A percentile compares a stretch with the other conserved stretches of the same genome.
These are phyloP conservation scores for Colletotrichum euphorbiae DNA, from an alignment of 2,329 filamentous ascomycete genomes.

Conservation along the genomic window DNA sequence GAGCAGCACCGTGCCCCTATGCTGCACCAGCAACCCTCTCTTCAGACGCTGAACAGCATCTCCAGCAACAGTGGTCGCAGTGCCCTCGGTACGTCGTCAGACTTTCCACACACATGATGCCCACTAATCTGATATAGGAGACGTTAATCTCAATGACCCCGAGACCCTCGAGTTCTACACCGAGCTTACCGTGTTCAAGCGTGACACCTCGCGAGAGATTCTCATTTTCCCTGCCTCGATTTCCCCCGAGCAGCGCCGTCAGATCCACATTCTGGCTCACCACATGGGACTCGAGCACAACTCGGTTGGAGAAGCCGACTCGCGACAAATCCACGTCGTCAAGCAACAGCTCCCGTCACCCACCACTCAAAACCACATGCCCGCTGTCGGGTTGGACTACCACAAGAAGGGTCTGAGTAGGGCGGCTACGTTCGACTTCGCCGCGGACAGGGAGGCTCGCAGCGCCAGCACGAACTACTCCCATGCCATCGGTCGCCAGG, in stretches of 20 bases:
- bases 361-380: slow-evolving; percentile 67
- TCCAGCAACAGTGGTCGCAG: slow-evolving; percentile 70
- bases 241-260: slow-evolving; percentile 85
- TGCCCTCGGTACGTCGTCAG: slow-evolving; percentile 30
- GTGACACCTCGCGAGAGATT: slow-evolving; percentile 80
- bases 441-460: slow-evolving; percentile 78
- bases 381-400: slow-evolving; percentile 77
- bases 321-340: slow-evolving; percentile 91
- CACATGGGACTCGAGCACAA: slow-evolving; percentile 93
- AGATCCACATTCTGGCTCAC: slow-evolving; percentile 93
- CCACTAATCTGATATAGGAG: slow-evolving; percentile 53
- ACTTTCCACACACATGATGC: slow-evolving; percentile 27
- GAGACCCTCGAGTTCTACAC: slow-evolving; percentile 90
- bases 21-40: slow-evolving; percentile 86
- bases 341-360: slow-evolving; percentile 69
- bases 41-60: slow-evolving; percentile 79
- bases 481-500: slow-evolving; percentile 81
- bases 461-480: slow-evolving; percentile 74
- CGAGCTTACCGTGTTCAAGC: slow-evolving; percentile 89
- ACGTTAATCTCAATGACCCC: slow-evolving; percentile 92
- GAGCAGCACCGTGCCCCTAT: slow-evolving; percentile 89
- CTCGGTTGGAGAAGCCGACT: slow-evolving; percentile 88
- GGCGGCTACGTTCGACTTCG: slow-evolving; percentile 97
- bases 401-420: slow-evolving; percentile 88
- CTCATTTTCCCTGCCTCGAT: slow-evolving; percentile 86